Conservation (phyloP, 352 stramenopile species). For the Pythium sp. region DNA sequence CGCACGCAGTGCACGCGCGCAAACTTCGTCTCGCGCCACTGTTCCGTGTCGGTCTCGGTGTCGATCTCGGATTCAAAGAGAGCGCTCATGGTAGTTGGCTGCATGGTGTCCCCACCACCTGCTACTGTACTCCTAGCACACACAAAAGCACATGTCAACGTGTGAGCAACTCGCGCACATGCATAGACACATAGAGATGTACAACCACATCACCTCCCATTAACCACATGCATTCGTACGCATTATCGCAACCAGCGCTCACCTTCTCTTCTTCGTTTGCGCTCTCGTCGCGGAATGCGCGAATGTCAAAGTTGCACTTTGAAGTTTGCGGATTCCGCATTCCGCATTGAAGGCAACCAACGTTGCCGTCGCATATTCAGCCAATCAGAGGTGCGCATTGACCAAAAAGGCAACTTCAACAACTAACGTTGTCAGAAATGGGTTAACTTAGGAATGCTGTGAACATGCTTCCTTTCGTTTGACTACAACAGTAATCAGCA, state of each 20-base stretch:
- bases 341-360: neutral
- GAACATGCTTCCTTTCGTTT: neutral
- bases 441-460: too few relatives aligned
- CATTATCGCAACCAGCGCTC: neutral
- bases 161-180: neutral
- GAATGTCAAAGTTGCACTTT: constrained; percentile 3
- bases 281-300: neutral
- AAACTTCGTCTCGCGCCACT: neutral
- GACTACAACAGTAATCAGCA: neutral
- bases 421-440: neutral
- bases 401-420: constrained; percentile 5
- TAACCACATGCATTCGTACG: neutral
- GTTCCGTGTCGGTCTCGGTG: neutral
- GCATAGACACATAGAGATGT: neutral
- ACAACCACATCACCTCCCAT: neutral
- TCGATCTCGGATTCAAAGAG: constrained; percentile 7
- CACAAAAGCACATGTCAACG: neutral
- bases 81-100: neutral
- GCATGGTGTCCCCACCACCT: neutral
- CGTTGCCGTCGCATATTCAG: neutral
- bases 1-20: constrained; percentile 8
- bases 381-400: constrained; percentile 5
- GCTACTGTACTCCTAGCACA: neutral
- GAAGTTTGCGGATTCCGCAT: neutral
- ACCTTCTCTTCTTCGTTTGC: neutral